These are phyloP conservation scores for Talaromyces thailandensis DNA, from an alignment of 495 filamentous ascomycete genomes.

Conservation along the genomic window DNA sequence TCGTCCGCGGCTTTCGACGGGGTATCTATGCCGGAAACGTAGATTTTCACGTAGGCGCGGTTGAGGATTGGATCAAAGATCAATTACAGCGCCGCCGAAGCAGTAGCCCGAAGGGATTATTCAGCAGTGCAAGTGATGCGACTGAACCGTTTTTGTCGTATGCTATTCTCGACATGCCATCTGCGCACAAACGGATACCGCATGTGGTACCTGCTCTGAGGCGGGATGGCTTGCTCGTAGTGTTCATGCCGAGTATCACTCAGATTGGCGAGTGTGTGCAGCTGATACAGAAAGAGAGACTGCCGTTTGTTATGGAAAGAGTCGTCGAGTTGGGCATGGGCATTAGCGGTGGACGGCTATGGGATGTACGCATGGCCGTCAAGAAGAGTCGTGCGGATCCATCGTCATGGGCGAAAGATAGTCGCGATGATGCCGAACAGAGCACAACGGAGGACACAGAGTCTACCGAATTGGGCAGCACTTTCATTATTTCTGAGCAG, in stretches of 20 bases:
- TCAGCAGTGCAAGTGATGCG: conserved; percentile 8
- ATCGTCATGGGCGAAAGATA: conserved; percentile 19
- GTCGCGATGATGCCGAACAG: not conserved
- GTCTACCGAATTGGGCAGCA: not conserved
- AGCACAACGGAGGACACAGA: not conserved
- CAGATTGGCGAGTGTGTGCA: conserved; percentile 59
- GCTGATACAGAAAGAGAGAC: conserved; percentile 33
- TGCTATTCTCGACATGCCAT: conserved; percentile 63
- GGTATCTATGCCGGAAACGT: conserved; percentile 60
- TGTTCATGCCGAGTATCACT: conserved; percentile 69
- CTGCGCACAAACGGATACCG: conserved; percentile 46
- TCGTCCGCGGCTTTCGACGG: conserved; percentile 55
- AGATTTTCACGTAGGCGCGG: conserved; percentile 61
- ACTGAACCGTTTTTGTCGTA: conserved; percentile 53
- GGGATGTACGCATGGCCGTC: conserved; percentile 53
- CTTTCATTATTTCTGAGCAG: not conserved
- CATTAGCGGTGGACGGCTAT: conserved; percentile 47
- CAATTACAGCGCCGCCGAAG: conserved; percentile 29
- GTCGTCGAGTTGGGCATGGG: conserved; percentile 56
- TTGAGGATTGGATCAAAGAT: conserved; percentile 50
- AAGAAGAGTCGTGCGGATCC: conserved; percentile 37
- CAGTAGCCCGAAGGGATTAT: conserved; percentile 12
- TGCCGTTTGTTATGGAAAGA: conserved; percentile 51
- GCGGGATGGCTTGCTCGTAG: conserved; percentile 50
- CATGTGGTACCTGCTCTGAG: conserved; percentile 48